Percentiles rank a stretch among this genome's conserved stretches.
These are phyloP conservation scores for Melaleuca quinquenervia DNA, from an alignment of 345 rosid genomes.

Conservation along the genomic window DNA sequence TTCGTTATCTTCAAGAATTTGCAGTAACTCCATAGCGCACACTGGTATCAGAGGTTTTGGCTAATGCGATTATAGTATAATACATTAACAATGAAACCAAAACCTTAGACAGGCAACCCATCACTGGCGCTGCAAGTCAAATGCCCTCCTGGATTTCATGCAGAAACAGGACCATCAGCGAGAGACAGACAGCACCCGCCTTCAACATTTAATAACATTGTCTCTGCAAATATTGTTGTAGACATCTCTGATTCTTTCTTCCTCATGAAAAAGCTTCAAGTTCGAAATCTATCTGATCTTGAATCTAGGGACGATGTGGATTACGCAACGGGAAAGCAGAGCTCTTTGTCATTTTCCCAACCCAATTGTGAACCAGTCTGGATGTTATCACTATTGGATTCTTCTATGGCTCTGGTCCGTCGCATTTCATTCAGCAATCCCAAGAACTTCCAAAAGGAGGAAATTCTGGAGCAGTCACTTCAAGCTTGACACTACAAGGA, in stretches of 20 bases:
- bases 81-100: neutral
- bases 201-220: neutral
- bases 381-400: neutral
- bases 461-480: neutral
- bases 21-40: too few species aligned
- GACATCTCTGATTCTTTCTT: neutral
- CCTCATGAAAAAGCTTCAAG: neutral
- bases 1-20: neutral
- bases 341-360: neutral
- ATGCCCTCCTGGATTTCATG: neutral
- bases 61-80: neutral
- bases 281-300: neutral
- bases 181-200: neutral
- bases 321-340: neutral
- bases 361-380: neutral
- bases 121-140: neutral
- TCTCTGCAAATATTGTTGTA: neutral
- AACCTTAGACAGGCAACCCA: neutral
- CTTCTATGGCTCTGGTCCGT: neutral
- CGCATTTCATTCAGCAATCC: neutral
- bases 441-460: neutral
- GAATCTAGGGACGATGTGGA: neutral
- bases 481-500: neutral
- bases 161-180: neutral
- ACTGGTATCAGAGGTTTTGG: neutral